phyloP scores from a whole-genome alignment of 2,329 filamentous ascomycete species.

The Pseudogymnoascus sp. region DNA sequence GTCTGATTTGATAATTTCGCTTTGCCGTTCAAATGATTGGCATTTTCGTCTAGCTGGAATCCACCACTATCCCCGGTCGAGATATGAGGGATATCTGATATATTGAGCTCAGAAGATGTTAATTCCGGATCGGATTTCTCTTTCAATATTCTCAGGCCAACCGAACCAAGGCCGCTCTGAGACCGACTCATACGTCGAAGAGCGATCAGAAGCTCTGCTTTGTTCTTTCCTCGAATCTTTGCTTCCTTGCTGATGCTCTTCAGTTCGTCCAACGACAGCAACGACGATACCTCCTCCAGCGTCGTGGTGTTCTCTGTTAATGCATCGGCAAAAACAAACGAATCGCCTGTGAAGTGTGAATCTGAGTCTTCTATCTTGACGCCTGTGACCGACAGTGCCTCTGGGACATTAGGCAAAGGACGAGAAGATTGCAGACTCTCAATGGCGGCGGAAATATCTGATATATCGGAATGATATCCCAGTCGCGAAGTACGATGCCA shows the following conservation, averaged over 20 bases:
- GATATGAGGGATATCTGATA: background rate
- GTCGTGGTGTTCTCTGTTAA: conserved; percentile 66
- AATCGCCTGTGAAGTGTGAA: conserved; percentile 32
- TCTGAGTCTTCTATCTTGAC: conserved; percentile 11
- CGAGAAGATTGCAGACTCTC: conserved; percentile 51
- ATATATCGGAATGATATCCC: conserved; percentile 75
- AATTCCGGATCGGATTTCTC: background rate
- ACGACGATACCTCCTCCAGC: conserved; percentile 72
- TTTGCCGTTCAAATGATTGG: background rate
- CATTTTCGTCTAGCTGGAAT: background rate
- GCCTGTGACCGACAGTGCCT: conserved; percentile 13
- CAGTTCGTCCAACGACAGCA: conserved; percentile 81
- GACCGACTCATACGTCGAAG: conserved; percentile 64
- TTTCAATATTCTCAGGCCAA: conserved; percentile 52
- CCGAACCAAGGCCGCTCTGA: conserved; percentile 66
- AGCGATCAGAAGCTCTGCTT: conserved; percentile 67
- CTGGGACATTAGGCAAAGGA: conserved; percentile 39
- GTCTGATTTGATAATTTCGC: background rate
- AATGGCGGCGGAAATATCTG: conserved; percentile 60
- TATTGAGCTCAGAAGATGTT: background rate
- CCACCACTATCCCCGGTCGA: background rate
- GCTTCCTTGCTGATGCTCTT: conserved; percentile 77
- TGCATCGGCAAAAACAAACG: conserved; percentile 71
- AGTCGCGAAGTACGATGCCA: conserved; percentile 81
- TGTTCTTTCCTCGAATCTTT: conserved; percentile 81